Conservation (phyloP, 2,329 filamentous ascomycete genomes). For the Eurotiales sp. region DNA sequence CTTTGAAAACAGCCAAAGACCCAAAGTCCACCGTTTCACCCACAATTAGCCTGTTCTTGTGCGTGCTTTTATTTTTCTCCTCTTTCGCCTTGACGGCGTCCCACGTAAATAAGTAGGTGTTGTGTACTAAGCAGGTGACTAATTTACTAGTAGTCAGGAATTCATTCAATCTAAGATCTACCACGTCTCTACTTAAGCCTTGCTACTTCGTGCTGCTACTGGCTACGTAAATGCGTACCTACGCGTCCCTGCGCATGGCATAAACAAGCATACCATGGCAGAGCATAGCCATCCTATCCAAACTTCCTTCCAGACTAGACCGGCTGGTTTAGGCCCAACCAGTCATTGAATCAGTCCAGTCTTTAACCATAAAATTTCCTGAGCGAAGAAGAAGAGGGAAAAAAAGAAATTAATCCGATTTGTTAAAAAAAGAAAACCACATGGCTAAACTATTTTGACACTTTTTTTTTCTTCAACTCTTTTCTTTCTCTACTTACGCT, state of each 20-base stretch:
- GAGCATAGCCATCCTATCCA: not conserved
- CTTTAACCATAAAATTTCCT: not conserved
- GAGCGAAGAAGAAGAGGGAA: too few relatives aligned
- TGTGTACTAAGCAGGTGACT: too few relatives aligned
- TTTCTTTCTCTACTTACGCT: constrained; percentile 1
- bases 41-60: constrained; percentile 14
- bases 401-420: not conserved
- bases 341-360: not conserved
- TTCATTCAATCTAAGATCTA: not conserved
- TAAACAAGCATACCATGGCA: too few relatives aligned
- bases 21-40: constrained; percentile 15
- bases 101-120: too few relatives aligned
- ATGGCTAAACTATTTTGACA: constrained; percentile 11
- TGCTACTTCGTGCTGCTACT: not conserved
- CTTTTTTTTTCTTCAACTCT: not conserved
- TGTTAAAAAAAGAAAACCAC: constrained; percentile 12
- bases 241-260: not conserved
- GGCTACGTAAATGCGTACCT: not conserved
- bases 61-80: not conserved
- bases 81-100: too few relatives aligned
- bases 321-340: not conserved
- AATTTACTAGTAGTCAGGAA: too few relatives aligned
- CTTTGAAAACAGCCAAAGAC: constrained; percentile 8
- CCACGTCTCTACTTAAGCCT: constrained; percentile 2
- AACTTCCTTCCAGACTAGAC: not conserved